These are phyloP conservation scores for Marchantia paleacea DNA, from an alignment of 225 moss, liverwort and hornwort species.

Conservation along the genomic window DNA sequence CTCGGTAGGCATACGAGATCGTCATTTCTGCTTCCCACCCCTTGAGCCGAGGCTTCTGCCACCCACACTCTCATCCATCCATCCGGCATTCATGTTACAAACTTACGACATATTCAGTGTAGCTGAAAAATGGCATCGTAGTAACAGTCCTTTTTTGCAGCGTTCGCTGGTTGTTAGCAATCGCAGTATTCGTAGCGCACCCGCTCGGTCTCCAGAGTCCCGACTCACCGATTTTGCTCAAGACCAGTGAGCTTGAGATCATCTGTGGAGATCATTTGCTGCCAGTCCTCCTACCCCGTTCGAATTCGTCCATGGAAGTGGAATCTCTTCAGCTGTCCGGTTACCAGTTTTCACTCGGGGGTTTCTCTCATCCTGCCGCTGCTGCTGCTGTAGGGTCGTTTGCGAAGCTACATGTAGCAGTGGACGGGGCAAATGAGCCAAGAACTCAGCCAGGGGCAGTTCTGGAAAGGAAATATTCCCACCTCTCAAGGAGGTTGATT, in stretches of 20 bases:
- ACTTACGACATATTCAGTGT: not conserved
- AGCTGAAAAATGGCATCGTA: not conserved
- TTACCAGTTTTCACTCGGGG: not conserved
- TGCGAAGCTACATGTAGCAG: too few species aligned
- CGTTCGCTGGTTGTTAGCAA: not conserved
- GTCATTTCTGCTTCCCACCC: not conserved
- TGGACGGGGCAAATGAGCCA: too few species aligned
- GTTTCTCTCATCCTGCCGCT: not conserved
- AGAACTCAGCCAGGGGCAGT: too few species aligned
- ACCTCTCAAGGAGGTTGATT: too few species aligned
- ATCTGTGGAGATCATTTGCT: not conserved
- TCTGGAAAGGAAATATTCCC: too few species aligned
- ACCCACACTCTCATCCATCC: not conserved
- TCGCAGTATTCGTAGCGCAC: not conserved
- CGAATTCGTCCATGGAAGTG: not conserved
- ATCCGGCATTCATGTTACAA: not conserved
- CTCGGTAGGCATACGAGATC: not conserved
- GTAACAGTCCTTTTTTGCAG: not conserved
- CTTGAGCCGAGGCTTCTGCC: too few species aligned
- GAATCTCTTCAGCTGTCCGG: not conserved
- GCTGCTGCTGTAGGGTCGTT: not conserved
- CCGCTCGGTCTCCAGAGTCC: not conserved
- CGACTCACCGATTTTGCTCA: not conserved
- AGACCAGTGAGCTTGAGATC: not conserved
- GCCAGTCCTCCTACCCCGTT: not conserved